Percentiles rank a stretch among this genome's conserved stretches.
These are phyloP conservation scores for Nothophoma quercina DNA, from an alignment of 2,329 filamentous ascomycete genomes.

Conservation along the genomic window DNA sequence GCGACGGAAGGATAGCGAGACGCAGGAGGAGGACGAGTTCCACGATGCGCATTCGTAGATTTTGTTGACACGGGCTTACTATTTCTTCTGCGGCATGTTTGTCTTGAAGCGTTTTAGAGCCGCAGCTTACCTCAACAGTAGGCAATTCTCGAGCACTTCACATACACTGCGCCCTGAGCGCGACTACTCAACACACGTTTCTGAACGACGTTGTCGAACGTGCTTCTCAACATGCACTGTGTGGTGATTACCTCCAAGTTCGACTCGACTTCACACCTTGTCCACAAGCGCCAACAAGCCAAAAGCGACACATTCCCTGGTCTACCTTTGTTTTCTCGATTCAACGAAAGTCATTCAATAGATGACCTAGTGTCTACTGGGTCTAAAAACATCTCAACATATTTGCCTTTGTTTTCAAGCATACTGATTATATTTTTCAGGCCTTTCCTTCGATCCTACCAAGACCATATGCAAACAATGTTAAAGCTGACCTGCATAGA, in stretches of 20 bases:
- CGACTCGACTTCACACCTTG: too few species aligned
- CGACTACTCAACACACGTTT: conserved; percentile 8
- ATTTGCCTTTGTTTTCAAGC: background rate
- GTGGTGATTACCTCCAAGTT: conserved; percentile 8
- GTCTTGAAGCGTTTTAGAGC: conserved; percentile 10
- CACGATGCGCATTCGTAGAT: conserved; percentile 55
- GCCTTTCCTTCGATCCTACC: background rate
- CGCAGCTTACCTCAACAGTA: conserved; percentile 19
- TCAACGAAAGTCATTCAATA: conserved; percentile 3
- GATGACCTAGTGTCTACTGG: background rate
- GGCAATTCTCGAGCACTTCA: conserved; percentile 8
- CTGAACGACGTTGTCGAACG: conserved; percentile 7
- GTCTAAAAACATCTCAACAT: conserved; percentile 6
- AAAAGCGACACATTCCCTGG: conserved; percentile 6
- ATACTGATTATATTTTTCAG: background rate
- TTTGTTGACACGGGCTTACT: conserved; percentile 2
- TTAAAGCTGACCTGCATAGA: too few species aligned
- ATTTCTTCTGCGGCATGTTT: conserved; percentile 8
- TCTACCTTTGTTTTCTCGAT: background rate
- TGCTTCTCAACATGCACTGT: conserved; percentile 29
- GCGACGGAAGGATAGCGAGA: conserved; percentile 52
- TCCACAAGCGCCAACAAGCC: conserved; percentile 1
- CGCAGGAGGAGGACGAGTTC: conserved; percentile 56
- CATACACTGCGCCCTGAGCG: conserved; percentile 6
- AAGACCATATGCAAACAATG: too few species aligned